A percentile compares a stretch with the other conserved stretches of the same genome.
phyloP scores from a whole-genome alignment of 768 basidiomycete species.

The Termitomyces sp. region DNA sequence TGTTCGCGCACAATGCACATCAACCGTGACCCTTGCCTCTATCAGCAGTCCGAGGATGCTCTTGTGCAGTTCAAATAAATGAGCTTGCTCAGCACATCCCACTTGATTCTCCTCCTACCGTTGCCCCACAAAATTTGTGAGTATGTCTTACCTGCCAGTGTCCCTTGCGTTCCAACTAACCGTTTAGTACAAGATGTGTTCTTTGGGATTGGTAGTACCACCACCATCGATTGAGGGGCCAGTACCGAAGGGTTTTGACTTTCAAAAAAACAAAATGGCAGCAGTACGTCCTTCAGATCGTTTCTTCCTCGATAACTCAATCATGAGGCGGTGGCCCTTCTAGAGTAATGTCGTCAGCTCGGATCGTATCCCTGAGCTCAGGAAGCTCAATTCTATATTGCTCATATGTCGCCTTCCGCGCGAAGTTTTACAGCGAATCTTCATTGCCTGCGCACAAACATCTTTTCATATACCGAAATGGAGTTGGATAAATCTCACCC shows the following conservation, averaged over 20 bases:
- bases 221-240: neutral
- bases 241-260: neutral
- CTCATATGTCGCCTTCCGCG: slow-evolving; percentile 25
- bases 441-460: slow-evolving; percentile 25
- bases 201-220: neutral
- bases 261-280: neutral
- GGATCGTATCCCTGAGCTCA: slow-evolving; percentile 14
- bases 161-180: neutral
- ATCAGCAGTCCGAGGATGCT: neutral
- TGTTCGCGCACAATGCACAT: neutral
- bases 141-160: neutral
- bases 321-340: neutral
- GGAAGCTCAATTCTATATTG: slow-evolving; percentile 12
- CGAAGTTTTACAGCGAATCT: slow-evolving; percentile 29
- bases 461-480: slow-evolving; percentile 23
- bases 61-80: neutral
- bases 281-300: neutral
- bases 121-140: neutral
- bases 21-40: neutral
- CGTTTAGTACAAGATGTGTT: neutral
- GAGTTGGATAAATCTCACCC: slow-evolving; percentile 35
- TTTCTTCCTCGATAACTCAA: neutral
- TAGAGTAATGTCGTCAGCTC: slow-evolving; percentile 18
- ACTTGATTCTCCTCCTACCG: neutral
- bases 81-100: too few relatives aligned